Base-by-base conservation (phyloP, 148 eudicot genomes). In the Hydrangea macrophylla region DNA sequence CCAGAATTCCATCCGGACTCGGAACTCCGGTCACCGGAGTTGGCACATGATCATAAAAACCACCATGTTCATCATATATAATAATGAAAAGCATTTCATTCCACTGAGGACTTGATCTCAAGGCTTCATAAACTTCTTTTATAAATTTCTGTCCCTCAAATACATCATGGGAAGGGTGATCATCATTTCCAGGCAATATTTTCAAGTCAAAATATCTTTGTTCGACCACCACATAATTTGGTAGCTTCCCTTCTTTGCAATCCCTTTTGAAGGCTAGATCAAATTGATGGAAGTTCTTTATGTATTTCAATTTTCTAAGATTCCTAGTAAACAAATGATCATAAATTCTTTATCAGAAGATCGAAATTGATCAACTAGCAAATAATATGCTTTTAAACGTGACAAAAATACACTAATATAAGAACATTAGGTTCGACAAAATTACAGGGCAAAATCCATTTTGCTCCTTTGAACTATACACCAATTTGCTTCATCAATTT, bases 181-280 rank as follows among this genome's bases (percentile, higher is more conserved):
- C 98, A 58, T 92, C 98, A 45, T 90, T 92, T 2, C 88, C 98
- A 0, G 94, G 92, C 5, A 86, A 25, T 9, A 73, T 30, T 75
- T 81, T 84, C 0, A 81, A 48, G 72, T 82, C 96, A 10, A 83
- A 84, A 60, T 83, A 92, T 62, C 92, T 74, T 65, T 84, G 96
- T 24, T 92, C 98, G 4, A 92, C 70, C 2, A 92, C 98, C 1
- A 84, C 92, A 12, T 92, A 92, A 70, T 92, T 92, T 30, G 98
- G 98, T 25, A 92, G 86, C 70, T 81, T 88, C 23, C 98, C 98
- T 24, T 76, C 55, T 64, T 90, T 77, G 79, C 96, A 90, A 35
- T 92, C 87, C 4, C 15, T n/a, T 69, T 92, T 90, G 88, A 92
- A 92, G 24, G 75, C 37, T 18, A 84, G 64, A 69, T 92, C 93